Evolutionary conservation across 345 rosid species (phyloP).

Genomic region (Salix caprea): DNA sequence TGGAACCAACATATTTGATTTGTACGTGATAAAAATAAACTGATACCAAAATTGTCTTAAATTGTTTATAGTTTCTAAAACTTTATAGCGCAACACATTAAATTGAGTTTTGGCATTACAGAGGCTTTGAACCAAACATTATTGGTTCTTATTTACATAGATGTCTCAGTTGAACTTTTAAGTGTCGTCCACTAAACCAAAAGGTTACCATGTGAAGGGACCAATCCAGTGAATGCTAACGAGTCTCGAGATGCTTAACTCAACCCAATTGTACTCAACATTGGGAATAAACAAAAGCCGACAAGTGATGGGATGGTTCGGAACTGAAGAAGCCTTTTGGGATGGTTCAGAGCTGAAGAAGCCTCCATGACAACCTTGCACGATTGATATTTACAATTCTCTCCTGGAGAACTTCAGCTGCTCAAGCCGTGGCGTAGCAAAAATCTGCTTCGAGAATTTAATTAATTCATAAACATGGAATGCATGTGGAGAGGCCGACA

Average conservation of each 20-base stretch:
- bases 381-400: neutral
- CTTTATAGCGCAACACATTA: neutral
- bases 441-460: conserved; percentile 3
- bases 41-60: neutral
- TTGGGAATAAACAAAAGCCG: neutral
- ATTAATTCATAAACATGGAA: neutral
- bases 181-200: neutral
- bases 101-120: neutral
- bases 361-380: neutral
- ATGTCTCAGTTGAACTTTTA: neutral
- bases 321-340: neutral
- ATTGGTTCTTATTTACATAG: neutral
- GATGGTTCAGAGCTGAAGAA: neutral
- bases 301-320: neutral
- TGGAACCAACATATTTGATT: neutral
- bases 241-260: neutral
- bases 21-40: neutral
- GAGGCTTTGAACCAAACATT: neutral
- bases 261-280: neutral
- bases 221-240: neutral
- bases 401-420: neutral
- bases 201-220: neutral
- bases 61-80: neutral
- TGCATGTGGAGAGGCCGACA: neutral
- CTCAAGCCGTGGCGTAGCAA: neutral